Percentiles rank a stretch among this genome's conserved stretches.
phyloP scores from a whole-genome alignment of 2,329 filamentous ascomycete genomes.

The Aspergillus vadensis region DNA sequence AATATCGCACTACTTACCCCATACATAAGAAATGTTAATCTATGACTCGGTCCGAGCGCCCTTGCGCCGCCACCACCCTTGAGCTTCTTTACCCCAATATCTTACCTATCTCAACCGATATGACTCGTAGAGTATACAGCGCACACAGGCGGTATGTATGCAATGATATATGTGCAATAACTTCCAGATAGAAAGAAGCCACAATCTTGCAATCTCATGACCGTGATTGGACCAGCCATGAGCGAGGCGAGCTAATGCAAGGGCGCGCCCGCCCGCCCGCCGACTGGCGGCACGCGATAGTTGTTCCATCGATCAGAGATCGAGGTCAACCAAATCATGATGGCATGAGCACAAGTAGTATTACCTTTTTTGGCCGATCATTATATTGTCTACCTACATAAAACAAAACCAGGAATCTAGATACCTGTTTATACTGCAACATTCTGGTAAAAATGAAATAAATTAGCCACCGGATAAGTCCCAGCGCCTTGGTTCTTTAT shows the following conservation, averaged over 20 bases:
- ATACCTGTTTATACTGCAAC: background rate
- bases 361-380: no score
- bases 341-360: no score
- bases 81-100: slow-evolving; percentile 3
- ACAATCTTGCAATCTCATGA: background rate
- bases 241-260: slow-evolving; percentile 12
- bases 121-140: background rate
- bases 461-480: background rate
- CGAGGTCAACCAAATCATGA: background rate
- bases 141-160: background rate
- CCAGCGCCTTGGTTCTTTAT: background rate
- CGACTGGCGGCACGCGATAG: background rate
- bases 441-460: no score
- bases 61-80: background rate
- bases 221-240: background rate
- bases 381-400: no score
- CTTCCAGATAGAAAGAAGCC: background rate
- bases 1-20: background rate
- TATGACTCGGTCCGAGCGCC: background rate
- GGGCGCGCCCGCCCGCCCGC: background rate
- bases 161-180: background rate
- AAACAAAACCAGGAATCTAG: no score
- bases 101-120: background rate
- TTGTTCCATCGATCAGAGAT: background rate
- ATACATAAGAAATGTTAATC: background rate